Evolutionary conservation across 441 rosid species (phyloP), one percentile per base, ranked within the genome.

Genomic region (Cnidoscolus chayamansa): DNA sequence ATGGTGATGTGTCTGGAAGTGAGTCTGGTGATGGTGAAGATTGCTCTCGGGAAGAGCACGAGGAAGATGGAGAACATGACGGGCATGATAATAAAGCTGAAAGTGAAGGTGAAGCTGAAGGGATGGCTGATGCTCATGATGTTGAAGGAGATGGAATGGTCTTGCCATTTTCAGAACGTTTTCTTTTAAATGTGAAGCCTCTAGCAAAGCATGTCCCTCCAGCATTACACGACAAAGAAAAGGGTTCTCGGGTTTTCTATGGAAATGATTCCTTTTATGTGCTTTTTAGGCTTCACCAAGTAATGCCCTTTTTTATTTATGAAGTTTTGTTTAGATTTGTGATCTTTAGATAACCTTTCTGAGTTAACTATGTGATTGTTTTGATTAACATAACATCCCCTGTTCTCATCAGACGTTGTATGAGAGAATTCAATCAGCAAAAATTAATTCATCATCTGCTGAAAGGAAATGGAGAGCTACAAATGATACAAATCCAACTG

Each of bases 201-300:
- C 87, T 92, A 16, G 91, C 91, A 67, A 90, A 93, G 86, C 87
- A 87, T 85, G 90, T 87, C 56, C 82, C 90, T 56, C 81, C 80
- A 50, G 76, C 83, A 31, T 77, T 86, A 75, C 67, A 63, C 55
- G 81, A 81, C 76, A 86, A 79, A 77, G 86, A 83, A 63, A 88
- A 77, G 72, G 89, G 82, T 73, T 85, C 88, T 59, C 79, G 50
- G 68, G 78, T 91, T 81, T 96, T 96, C 81, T 96, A 93, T 76
- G 99, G 97, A 76, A 96, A 92, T 76, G 97, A 96, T 85, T 93
- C 97, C 45, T 91, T 89, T 78, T 93, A 93, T 67, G 94, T 93
- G 75, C 91, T 93, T 73, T 89, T 93, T 67, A 86, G 98, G 86
- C 99, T 96, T 88, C 99, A 96, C 81, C 99, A 89, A 78, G 99